Evolutionary conservation across 2,329 filamentous ascomycete species (phyloP).

Genomic region (Thielaviopsis euricoi): DNA sequence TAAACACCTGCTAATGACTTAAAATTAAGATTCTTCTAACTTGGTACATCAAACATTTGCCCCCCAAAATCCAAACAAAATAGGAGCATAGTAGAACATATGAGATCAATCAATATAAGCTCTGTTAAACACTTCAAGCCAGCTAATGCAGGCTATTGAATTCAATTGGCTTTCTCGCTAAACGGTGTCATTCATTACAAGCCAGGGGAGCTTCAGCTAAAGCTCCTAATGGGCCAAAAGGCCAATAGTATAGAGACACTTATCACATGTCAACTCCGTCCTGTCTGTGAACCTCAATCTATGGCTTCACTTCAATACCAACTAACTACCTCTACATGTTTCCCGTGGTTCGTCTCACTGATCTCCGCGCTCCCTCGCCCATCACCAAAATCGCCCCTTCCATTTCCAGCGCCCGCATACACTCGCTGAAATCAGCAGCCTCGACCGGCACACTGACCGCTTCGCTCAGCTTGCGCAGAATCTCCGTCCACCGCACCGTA

Average conservation of each 20-base stretch:
- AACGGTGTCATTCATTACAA: background rate
- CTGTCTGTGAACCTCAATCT: too few species aligned
- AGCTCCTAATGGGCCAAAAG: conserved; percentile 14
- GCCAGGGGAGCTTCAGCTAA: background rate
- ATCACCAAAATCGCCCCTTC: conserved; percentile 68
- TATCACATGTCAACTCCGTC: background rate
- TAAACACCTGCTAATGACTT: too few species aligned
- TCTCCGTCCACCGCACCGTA: conserved; percentile 61
- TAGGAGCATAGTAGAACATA: background rate
- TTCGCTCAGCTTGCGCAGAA: conserved; percentile 57
- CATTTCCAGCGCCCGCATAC: conserved; percentile 61
- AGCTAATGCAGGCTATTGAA: background rate
- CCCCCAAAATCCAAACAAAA: too few species aligned
- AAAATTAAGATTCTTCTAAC: too few species aligned
- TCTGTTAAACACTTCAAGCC: background rate
- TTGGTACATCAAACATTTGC: background rate
- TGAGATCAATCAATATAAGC: background rate
- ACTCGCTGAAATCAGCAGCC: conserved; percentile 65
- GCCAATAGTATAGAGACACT: background rate
- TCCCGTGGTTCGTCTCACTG: conserved; percentile 27
- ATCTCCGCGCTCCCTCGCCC: conserved; percentile 73
- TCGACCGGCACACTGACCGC: conserved; percentile 57
- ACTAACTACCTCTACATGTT: background rate
- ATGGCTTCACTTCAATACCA: too few species aligned
- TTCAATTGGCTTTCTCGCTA: background rate